Evolutionary conservation across 2,329 filamentous ascomycete species (phyloP).

Genomic region (Leptosphaerulina australis): DNA sequence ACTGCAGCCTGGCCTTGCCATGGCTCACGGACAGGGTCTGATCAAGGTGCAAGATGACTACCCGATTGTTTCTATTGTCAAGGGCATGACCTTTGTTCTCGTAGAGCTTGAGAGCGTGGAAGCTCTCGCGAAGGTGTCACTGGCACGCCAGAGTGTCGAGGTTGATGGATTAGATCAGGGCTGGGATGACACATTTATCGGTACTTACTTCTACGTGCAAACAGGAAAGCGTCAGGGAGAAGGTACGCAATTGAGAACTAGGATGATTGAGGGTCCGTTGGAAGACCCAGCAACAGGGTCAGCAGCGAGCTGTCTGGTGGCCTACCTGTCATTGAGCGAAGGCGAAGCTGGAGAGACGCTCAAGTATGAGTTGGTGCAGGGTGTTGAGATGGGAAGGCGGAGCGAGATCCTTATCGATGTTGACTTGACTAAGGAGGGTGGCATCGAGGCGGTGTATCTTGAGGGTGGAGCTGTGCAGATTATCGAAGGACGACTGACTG

Average conservation of each 20-base stretch:
- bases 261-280: constrained; percentile 62
- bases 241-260: constrained; percentile 56
- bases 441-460: constrained; percentile 52
- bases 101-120: constrained; percentile 66
- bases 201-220: constrained; percentile 65
- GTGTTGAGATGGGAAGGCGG: constrained; percentile 58
- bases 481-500: constrained; percentile 40
- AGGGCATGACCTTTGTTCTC: constrained; percentile 76
- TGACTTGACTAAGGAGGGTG: constrained; percentile 45
- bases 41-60: constrained; percentile 30
- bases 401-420: constrained; percentile 58
- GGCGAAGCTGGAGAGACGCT: constrained; percentile 40
- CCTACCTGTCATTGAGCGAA: constrained; percentile 53
- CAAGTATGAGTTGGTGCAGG: constrained; percentile 55
- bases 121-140: constrained; percentile 57
- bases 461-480: constrained; percentile 53
- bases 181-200: constrained; percentile 62
- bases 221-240: constrained; percentile 39
- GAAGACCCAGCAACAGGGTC: constrained; percentile 61
- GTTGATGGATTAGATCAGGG: constrained; percentile 51
- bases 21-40: constrained; percentile 21
- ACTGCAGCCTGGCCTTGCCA: constrained; percentile 47
- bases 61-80: constrained; percentile 62
- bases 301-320: constrained; percentile 55
- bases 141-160: constrained; percentile 36